Evolutionary conservation across 805 yeast species (phyloP).

Genomic region (Zygoascus biomembranicola): DNA sequence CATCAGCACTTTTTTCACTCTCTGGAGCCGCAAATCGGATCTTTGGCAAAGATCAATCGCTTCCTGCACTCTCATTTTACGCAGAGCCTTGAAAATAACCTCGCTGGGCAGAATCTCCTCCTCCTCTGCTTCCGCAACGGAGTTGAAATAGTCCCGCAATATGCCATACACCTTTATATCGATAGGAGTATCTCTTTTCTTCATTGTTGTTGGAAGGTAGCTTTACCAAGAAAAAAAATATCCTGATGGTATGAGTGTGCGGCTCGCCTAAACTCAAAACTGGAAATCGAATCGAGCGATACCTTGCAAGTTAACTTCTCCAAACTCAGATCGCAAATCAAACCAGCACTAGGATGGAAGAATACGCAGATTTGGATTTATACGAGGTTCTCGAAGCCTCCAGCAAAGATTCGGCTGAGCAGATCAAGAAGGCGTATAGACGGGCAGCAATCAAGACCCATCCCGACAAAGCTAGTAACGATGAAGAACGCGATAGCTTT

Average conservation of each 20-base stretch:
- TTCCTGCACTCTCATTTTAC: slow-evolving; percentile 41
- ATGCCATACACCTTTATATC: slow-evolving; percentile 1
- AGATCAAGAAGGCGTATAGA: slow-evolving; percentile 60
- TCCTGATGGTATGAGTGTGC: neutral
- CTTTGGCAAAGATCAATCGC: slow-evolving; percentile 37
- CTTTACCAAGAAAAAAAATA: neutral
- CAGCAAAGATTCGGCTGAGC: slow-evolving; percentile 33
- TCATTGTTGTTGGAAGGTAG: neutral
- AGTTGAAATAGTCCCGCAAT: neutral
- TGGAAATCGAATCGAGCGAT: too few species aligned
- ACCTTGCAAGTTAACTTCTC: neutral
- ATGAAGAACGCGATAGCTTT: slow-evolving; percentile 30
- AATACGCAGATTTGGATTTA: slow-evolving; percentile 22
- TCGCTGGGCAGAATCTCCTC: slow-evolving; percentile 31
- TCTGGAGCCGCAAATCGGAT: slow-evolving; percentile 56
- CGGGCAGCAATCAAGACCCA: slow-evolving; percentile 55
- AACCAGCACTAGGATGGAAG: slow-evolving; percentile 4
- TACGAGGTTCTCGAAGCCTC: slow-evolving; percentile 21
- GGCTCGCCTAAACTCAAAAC: neutral
- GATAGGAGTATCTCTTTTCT: neutral
- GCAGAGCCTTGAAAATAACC: slow-evolving; percentile 6
- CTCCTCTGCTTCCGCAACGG: slow-evolving; percentile 1
- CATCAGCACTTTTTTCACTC: slow-evolving; percentile 59
- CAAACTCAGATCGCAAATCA: neutral
- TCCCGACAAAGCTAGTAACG: slow-evolving; percentile 54